phyloP scores from a whole-genome alignment of 2,329 filamentous ascomycete genomes.

The Lecanicillium sp. region DNA sequence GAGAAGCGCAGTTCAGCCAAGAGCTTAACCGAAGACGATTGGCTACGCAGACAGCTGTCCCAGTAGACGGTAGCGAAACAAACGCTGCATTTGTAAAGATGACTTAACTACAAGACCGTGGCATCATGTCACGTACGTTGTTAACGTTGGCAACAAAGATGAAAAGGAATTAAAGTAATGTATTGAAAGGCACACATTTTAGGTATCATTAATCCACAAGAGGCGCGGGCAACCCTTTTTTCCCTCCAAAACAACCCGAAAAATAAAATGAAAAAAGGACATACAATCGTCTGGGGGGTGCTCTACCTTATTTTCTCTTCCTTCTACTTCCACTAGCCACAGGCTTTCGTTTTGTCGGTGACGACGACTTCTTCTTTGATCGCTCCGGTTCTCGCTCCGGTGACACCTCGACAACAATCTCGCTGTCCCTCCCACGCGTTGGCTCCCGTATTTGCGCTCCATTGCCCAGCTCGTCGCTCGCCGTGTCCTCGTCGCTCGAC shows the following conservation, averaged over 20 bases:
- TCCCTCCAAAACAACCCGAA: not conserved
- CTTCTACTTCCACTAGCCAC: slow-evolving; percentile 21
- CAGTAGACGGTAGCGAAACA: too few species aligned
- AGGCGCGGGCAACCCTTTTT: slow-evolving; percentile 2
- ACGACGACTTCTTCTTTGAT: slow-evolving; percentile 32
- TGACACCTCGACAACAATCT: slow-evolving; percentile 31
- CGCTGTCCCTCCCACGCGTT: slow-evolving; percentile 22
- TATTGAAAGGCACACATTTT: not conserved
- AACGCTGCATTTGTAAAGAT: too few species aligned
- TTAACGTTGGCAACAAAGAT: too few species aligned
- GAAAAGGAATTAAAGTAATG: slow-evolving; percentile 1
- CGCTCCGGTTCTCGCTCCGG: slow-evolving; percentile 21
- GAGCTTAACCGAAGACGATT: slow-evolving; percentile 20
- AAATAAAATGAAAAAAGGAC: slow-evolving; percentile 1
- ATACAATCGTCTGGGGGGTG: slow-evolving; percentile 2
- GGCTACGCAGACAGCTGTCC: slow-evolving; percentile 14
- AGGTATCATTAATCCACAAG: slow-evolving; percentile 2
- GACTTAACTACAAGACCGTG: too few species aligned
- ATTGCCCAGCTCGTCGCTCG: slow-evolving; percentile 28
- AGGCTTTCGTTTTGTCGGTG: slow-evolving; percentile 33
- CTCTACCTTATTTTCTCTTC: slow-evolving; percentile 16
- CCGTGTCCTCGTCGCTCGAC: slow-evolving; percentile 23
- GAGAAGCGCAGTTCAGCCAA: slow-evolving; percentile 20
- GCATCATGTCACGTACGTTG: too few species aligned
- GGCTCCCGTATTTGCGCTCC: slow-evolving; percentile 26